Evolutionary conservation across 768 basidiomycete genomes (phyloP).

Genomic region (Sporobolomyces phaffii): DNA sequence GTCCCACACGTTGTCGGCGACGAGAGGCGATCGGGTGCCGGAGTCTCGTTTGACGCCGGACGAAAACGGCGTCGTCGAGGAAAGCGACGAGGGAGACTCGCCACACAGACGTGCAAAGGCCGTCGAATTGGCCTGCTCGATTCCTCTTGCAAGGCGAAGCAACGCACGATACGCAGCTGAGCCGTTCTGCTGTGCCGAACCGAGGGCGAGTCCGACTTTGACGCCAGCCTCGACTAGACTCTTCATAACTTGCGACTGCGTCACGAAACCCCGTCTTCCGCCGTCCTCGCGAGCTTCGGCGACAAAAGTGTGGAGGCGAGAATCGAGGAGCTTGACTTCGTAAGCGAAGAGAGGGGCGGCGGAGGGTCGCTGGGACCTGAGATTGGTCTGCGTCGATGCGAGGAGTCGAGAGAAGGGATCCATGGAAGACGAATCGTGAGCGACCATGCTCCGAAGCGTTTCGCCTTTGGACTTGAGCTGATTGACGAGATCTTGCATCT

Average conservation of each 20-base stretch:
- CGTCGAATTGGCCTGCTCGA: conserved; percentile 21
- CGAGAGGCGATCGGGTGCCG: conserved; percentile 21
- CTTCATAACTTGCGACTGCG: conserved; percentile 16
- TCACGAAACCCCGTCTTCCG: background rate
- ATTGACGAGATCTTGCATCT: conserved; percentile 8
- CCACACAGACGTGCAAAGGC: conserved; percentile 13
- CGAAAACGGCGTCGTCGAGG: background rate
- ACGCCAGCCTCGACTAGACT: conserved; percentile 27
- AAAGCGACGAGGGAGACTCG: background rate
- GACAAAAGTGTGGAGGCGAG: background rate
- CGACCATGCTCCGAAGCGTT: background rate
- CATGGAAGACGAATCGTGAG: conserved; percentile 1
- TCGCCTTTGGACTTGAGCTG: background rate
- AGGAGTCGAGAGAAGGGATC: conserved; percentile 10
- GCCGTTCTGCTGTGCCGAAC: background rate
- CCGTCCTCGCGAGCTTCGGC: conserved; percentile 18
- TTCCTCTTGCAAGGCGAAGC: conserved; percentile 1
- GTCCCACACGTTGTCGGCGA: conserved; percentile 13
- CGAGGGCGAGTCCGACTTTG: conserved; percentile 19
- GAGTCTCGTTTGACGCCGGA: conserved; percentile 25
- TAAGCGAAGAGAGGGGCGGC: conserved; percentile 17
- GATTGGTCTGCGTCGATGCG: background rate
- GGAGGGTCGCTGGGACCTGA: conserved; percentile 4
- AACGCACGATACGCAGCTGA: conserved; percentile 5
- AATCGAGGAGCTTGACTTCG: conserved; percentile 18